Percentiles rank a stretch among this genome's conserved stretches.
These are phyloP conservation scores for Seiridium unicorne DNA, from an alignment of 2,329 filamentous ascomycete genomes.

Conservation along the genomic window DNA sequence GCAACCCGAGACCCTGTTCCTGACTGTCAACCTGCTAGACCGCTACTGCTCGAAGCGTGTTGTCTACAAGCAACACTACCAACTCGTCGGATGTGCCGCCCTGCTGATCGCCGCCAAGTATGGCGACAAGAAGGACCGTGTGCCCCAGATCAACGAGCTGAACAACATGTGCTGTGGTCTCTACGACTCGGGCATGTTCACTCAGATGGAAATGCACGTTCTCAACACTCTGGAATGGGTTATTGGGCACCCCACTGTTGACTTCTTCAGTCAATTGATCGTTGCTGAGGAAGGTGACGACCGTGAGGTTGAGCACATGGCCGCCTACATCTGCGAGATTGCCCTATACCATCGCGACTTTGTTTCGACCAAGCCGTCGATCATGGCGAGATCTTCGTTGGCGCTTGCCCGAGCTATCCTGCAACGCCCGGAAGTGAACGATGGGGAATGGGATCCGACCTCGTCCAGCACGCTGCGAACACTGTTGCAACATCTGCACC, in stretches of 20 bases:
- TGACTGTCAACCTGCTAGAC: conserved; percentile 94
- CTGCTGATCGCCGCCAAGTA: conserved; percentile 98
- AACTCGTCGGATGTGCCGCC: conserved; percentile 93
- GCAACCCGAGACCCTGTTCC: conserved; percentile 90
- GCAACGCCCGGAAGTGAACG: conserved; percentile 71
- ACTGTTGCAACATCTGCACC: conserved; percentile 58
- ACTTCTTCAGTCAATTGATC: conserved; percentile 88
- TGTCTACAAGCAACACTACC: conserved; percentile 99
- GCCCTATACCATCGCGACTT: conserved; percentile 96
- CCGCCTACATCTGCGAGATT: conserved; percentile 91
- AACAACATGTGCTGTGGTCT: conserved; percentile 99
- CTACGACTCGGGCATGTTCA: conserved; percentile 99
- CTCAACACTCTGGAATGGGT: conserved; percentile 96
- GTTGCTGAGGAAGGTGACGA: conserved; percentile 77
- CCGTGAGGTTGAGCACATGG: conserved; percentile 89
- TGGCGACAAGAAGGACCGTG: conserved; percentile 95
- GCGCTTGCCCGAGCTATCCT: conserved; percentile 86
- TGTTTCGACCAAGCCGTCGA: conserved; percentile 85
- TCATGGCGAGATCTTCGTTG: conserved; percentile 84
- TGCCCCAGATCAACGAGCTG: conserved; percentile 94
- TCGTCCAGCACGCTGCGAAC: conserved; percentile 66
- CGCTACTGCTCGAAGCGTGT: conserved; percentile 97
- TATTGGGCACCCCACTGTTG: conserved; percentile 92
- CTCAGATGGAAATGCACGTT: conserved; percentile 99
- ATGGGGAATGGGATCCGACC: conserved; percentile 73